Percentiles rank a stretch among this genome's conserved stretches.
These are phyloP conservation scores for Boletus rex-veris DNA, from an alignment of 768 basidiomycete species.

Conservation along the genomic window DNA sequence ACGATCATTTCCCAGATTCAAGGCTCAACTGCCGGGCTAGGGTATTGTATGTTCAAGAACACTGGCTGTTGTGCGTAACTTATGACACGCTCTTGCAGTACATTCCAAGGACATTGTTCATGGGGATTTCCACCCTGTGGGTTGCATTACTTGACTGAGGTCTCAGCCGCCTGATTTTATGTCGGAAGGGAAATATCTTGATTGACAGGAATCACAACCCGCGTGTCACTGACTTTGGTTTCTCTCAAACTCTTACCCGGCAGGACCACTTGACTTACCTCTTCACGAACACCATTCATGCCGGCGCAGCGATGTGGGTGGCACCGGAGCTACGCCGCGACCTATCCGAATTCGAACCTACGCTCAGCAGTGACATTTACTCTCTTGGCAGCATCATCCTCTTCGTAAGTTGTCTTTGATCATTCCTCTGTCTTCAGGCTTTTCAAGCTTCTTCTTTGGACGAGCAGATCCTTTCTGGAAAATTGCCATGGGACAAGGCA, in stretches of 20 bases:
- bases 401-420: not conserved
- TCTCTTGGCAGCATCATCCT: constrained; percentile 3
- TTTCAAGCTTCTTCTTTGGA: not conserved
- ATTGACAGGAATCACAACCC: not conserved
- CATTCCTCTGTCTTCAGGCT: too few species aligned
- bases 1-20: not conserved
- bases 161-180: not conserved
- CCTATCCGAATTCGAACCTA: not conserved
- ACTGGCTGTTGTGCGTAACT: not conserved
- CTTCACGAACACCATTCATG: not conserved
- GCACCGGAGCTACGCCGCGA: constrained; percentile 2
- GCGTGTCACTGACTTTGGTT: constrained; percentile 4
- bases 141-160: not conserved
- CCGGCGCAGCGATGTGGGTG: not conserved
- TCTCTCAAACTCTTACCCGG: not conserved
- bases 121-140: constrained; percentile 5
- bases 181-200: not conserved
- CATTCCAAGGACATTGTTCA: not conserved
- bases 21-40: not conserved
- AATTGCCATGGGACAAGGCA: not conserved
- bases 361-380: not conserved
- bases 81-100: not conserved
- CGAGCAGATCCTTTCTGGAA: constrained; percentile 1
- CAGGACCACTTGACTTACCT: not conserved
- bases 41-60: not conserved